Conservation (phyloP, 768 basidiomycete genomes). For the Termitomyces sp. region DNA sequence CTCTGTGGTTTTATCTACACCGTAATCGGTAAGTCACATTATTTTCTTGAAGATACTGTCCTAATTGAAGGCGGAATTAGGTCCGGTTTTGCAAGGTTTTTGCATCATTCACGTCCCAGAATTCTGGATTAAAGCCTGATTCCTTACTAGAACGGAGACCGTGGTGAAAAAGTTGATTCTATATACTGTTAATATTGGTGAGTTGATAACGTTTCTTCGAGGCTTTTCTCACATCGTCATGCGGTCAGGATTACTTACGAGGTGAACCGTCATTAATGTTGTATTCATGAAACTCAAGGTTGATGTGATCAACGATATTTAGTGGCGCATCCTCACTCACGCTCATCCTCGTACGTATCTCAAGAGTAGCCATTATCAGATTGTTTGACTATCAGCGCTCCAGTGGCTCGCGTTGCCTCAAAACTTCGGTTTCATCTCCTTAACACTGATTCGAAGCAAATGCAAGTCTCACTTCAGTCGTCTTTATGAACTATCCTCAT, state of each 20-base stretch:
- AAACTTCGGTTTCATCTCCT: constrained; percentile 14
- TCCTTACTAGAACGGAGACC: constrained; percentile 4
- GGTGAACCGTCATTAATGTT: neutral
- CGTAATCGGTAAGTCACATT: constrained; percentile 3
- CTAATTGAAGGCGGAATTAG: neutral
- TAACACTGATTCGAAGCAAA: constrained; percentile 15
- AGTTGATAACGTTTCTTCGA: neutral
- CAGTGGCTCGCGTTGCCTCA: constrained; percentile 12
- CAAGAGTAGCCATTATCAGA: neutral
- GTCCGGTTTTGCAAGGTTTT: constrained; percentile 11
- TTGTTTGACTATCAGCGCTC: neutral
- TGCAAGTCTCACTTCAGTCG: neutral
- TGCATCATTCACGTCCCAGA: neutral
- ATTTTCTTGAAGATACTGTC: neutral
- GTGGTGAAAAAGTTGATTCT: constrained; percentile 14
- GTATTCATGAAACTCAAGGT: too few relatives aligned
- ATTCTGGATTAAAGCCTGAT: too few relatives aligned
- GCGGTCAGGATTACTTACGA: constrained; percentile 8
- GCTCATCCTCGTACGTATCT: constrained; percentile 10
- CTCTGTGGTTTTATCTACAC: constrained; percentile 10
- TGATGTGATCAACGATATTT: neutral
- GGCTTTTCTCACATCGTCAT: neutral
- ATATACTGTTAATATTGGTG: constrained; percentile 15
- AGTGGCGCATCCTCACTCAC: constrained; percentile 14
- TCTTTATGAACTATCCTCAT: neutral